Conservation (phyloP, 2,329 filamentous ascomycete genomes). For the Microascus cirrosus region DNA sequence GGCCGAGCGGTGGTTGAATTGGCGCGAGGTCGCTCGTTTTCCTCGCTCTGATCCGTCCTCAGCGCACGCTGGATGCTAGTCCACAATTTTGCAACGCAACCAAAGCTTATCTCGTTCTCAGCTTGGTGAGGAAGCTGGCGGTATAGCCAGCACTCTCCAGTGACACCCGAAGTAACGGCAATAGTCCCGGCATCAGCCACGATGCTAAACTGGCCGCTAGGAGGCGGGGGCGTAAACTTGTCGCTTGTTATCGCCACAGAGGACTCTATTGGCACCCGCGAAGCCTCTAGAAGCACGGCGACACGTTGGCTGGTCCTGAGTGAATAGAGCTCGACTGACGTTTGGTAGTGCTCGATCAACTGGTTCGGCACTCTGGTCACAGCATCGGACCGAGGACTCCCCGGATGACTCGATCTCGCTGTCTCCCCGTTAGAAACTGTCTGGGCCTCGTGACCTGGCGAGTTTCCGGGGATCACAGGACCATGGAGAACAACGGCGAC, state of each 20-base stretch:
- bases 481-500: conserved; percentile 75
- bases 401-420: neutral
- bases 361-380: conserved; percentile 16
- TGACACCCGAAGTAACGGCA: conserved; percentile 66
- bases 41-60: conserved; percentile 34
- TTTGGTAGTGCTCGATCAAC: conserved; percentile 60
- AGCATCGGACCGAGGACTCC: conserved; percentile 23
- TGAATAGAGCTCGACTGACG: conserved; percentile 81
- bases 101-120: conserved; percentile 34
- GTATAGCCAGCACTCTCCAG: conserved; percentile 80
- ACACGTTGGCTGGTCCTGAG: conserved; percentile 63
- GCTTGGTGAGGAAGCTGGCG: conserved; percentile 32
- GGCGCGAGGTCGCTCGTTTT: conserved; percentile 27
- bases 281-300: conserved; percentile 61
- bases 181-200: conserved; percentile 63
- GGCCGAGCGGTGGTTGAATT: conserved; percentile 25
- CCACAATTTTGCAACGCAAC: conserved; percentile 84
- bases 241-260: conserved; percentile 45
- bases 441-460: conserved; percentile 15
- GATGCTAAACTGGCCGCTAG: conserved; percentile 62
- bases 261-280: conserved; percentile 47
- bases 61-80: conserved; percentile 62
- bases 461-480: conserved; percentile 42
- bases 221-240: conserved; percentile 56
- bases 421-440: neutral